These are phyloP conservation scores for Starmerella asiatica DNA, from an alignment of 805 yeast species.

Conservation along the genomic window DNA sequence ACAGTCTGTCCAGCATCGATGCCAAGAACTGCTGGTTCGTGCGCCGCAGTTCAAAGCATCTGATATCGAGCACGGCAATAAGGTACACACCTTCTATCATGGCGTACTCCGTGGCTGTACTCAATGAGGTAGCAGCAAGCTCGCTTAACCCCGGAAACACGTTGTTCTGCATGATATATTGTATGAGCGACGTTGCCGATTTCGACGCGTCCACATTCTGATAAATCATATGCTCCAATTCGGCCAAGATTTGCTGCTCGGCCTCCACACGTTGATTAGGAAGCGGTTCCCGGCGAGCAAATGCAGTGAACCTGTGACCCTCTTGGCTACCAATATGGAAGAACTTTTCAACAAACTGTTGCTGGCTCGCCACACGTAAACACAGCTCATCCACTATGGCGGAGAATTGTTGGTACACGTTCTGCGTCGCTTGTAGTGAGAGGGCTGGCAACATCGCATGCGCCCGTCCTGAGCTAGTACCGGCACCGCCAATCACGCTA, in stretches of 20 bases:
- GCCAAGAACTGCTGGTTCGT: conserved; percentile 54
- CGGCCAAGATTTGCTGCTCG: background rate
- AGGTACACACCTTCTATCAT: conserved; percentile 34
- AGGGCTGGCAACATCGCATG: background rate
- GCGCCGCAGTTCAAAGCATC: conserved; percentile 29
- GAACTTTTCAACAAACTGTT: conserved; percentile 35
- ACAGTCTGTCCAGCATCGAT: conserved; percentile 37
- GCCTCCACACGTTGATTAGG: background rate
- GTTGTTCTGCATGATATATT: conserved; percentile 4
- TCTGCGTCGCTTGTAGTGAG: background rate
- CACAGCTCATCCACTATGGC: conserved; percentile 5
- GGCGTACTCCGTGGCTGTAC: conserved; percentile 25
- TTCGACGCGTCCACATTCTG: conserved; percentile 3
- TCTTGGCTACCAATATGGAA: conserved; percentile 34
- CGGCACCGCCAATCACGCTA: background rate
- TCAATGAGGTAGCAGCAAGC: background rate
- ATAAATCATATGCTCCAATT: background rate
- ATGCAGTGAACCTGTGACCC: conserved; percentile 26
- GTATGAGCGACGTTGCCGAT: conserved; percentile 2
- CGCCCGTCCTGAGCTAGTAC: background rate
- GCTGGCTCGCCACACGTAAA: conserved; percentile 29
- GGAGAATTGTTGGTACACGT: background rate
- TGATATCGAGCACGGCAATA: conserved; percentile 32
- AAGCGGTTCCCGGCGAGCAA: conserved; percentile 1
- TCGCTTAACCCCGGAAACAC: conserved; percentile 7